Evolutionary conservation across 352 stramenopile species (phyloP).

Genomic region (Blastocystis sp.): DNA sequence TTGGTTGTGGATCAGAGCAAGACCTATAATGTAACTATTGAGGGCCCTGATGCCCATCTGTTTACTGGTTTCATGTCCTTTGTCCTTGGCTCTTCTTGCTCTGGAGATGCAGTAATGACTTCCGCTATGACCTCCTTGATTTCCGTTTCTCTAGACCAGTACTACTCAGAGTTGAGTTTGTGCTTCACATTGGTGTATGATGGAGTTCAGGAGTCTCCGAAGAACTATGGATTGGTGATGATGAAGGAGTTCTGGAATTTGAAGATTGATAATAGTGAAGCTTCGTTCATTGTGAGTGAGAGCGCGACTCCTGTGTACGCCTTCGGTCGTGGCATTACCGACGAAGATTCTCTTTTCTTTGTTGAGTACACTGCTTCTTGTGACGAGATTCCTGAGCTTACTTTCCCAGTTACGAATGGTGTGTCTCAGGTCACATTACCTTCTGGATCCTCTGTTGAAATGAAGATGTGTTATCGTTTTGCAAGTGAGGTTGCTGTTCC

Average conservation of each 20-base stretch:
- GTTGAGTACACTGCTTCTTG: not conserved
- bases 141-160: not conserved
- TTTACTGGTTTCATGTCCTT: slow-evolving; percentile 31
- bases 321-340: not conserved
- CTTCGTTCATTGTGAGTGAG: not conserved
- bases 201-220: slow-evolving; percentile 14
- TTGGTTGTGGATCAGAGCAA: slow-evolving; percentile 33
- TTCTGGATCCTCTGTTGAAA: not conserved
- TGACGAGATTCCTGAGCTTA: not conserved
- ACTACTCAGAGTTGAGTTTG: not conserved
- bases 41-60: not conserved
- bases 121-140: not conserved
- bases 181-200: slow-evolving; percentile 46
- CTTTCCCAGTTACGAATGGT: not conserved
- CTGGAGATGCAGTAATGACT: not conserved
- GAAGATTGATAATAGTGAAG: slow-evolving; percentile 21
- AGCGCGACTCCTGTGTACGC: not conserved
- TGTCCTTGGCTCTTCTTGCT: not conserved
- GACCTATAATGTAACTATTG: not conserved
- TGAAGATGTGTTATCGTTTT: slow-evolving; percentile 52
- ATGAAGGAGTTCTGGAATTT: slow-evolving; percentile 34
- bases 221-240: not conserved
- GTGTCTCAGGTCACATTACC: not conserved
- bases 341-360: slow-evolving; percentile 7
- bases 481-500: not conserved